Percentiles rank a stretch among this genome's conserved stretches.
phyloP scores from a whole-genome alignment of 805 yeast species.

The Yamadazyma olivae region DNA sequence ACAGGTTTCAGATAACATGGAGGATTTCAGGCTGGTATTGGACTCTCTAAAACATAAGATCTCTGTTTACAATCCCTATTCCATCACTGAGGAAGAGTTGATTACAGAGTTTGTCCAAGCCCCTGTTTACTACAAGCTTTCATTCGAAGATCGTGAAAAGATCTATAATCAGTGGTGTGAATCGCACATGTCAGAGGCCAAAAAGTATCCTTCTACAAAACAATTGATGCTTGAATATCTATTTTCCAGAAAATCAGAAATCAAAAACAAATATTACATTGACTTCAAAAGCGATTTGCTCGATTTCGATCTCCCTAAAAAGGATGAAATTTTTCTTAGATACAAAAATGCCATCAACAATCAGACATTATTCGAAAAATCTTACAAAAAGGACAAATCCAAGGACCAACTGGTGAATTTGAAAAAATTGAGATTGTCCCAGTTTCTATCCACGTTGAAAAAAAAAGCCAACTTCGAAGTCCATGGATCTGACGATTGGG shows the following conservation, averaged over 20 bases:
- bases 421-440: slow-evolving; percentile 24
- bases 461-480: background rate
- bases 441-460: slow-evolving; percentile 15
- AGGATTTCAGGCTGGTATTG: slow-evolving; percentile 25
- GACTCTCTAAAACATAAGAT: slow-evolving; percentile 21
- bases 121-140: slow-evolving; percentile 27
- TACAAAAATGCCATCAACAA: slow-evolving; percentile 26
- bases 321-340: slow-evolving; percentile 20
- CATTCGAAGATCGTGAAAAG: slow-evolving; percentile 17
- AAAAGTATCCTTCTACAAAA: slow-evolving; percentile 13
- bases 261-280: slow-evolving; percentile 22
- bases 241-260: slow-evolving; percentile 26
- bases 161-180: slow-evolving; percentile 26
- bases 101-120: slow-evolving; percentile 21
- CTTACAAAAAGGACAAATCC: slow-evolving; percentile 15
- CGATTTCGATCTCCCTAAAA: slow-evolving; percentile 11
- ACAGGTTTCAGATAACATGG: too few species aligned
- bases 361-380: slow-evolving; percentile 26
- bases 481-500: slow-evolving; percentile 14
- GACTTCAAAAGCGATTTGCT: slow-evolving; percentile 22
- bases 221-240: slow-evolving; percentile 21
- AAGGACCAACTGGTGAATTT: slow-evolving; percentile 19
- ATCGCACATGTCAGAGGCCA: background rate
- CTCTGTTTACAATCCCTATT: slow-evolving; percentile 36
- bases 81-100: slow-evolving; percentile 34